Evolutionary conservation across 768 basidiomycete genomes (phyloP).

Genomic region (Sistotremastrum suecicum): DNA sequence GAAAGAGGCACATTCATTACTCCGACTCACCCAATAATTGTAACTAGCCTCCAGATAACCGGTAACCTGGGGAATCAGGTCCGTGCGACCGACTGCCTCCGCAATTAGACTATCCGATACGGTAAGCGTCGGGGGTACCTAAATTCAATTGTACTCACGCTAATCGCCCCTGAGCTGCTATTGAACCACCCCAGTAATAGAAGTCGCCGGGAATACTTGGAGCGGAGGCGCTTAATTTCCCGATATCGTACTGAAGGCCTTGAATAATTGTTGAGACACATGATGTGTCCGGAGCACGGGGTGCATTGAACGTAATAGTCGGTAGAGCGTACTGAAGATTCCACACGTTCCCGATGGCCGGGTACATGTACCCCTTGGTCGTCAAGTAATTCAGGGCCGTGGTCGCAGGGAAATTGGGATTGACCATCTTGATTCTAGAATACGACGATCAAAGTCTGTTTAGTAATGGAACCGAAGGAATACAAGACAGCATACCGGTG

Average conservation of each 20-base stretch:
- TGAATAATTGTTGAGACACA: constrained; percentile 17
- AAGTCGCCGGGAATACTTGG: constrained; percentile 13
- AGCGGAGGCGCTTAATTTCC: neutral
- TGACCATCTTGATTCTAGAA: neutral
- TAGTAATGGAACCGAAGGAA: neutral
- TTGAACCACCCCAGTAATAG: constrained; percentile 19
- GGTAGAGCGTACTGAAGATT: constrained; percentile 17
- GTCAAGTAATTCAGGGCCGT: constrained; percentile 18
- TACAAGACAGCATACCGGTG: constrained; percentile 16
- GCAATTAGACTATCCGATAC: constrained; percentile 13
- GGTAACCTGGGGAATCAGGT: constrained; percentile 17
- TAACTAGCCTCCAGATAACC: constrained; percentile 14
- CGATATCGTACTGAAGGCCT: constrained; percentile 9
- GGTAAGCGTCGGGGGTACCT: neutral
- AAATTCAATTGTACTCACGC: constrained; percentile 12
- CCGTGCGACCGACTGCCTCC: constrained; percentile 18
- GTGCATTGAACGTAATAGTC: constrained; percentile 20
- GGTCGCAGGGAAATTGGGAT: constrained; percentile 14
- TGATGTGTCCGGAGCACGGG: constrained; percentile 18
- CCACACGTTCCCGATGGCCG: constrained; percentile 19
- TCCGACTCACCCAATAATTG: constrained; percentile 13
- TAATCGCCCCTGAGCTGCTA: constrained; percentile 16
- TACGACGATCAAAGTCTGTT: neutral
- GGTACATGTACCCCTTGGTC: constrained; percentile 22
- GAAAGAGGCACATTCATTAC: neutral